phyloP scores from a whole-genome alignment of 345 rosid genomes.

The Dimocarpus longan region DNA sequence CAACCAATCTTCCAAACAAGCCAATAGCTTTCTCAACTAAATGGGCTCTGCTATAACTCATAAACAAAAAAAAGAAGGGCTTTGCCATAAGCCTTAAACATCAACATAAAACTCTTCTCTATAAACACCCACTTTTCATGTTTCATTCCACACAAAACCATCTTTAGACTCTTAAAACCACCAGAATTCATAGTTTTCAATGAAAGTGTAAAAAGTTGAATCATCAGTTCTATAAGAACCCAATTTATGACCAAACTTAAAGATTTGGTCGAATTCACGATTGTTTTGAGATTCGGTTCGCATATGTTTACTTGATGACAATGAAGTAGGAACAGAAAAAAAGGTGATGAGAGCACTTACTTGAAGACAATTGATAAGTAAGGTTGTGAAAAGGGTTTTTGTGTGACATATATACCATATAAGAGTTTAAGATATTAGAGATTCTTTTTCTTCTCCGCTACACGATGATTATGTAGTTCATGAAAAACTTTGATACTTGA shows the following conservation, averaged over 20 bases:
- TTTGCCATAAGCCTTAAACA: slow-evolving; percentile 80
- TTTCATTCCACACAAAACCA: slow-evolving; percentile 58
- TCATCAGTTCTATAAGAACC: slow-evolving; percentile 77
- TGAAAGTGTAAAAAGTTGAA: slow-evolving; percentile 70
- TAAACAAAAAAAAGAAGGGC: slow-evolving; percentile 24
- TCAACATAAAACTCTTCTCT: slow-evolving; percentile 56
- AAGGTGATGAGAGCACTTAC: slow-evolving; percentile 19
- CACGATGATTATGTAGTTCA: too few relatives aligned
- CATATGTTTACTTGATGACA: slow-evolving; percentile 11
- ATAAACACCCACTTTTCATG: slow-evolving; percentile 55
- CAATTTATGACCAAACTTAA: slow-evolving; percentile 49
- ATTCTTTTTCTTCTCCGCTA: too few relatives aligned
- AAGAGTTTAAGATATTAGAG: too few relatives aligned
- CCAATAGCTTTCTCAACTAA: slow-evolving; percentile 60
- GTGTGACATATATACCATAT: too few relatives aligned
- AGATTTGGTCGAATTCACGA: slow-evolving; percentile 50
- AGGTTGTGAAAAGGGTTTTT: slow-evolving; percentile 21
- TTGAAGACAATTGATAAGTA: slow-evolving; percentile 26
- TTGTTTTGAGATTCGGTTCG: slow-evolving; percentile 36
- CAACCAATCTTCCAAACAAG: slow-evolving; percentile 64
- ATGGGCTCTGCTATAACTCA: slow-evolving; percentile 61
- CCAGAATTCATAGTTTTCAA: slow-evolving; percentile 46
- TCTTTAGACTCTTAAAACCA: slow-evolving; percentile 62
- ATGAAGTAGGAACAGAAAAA: slow-evolving; percentile 21
- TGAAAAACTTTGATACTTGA: too few relatives aligned